Base-by-base conservation (phyloP, 2,329 filamentous ascomycete genomes). In the Stylonectria norvegica region DNA sequence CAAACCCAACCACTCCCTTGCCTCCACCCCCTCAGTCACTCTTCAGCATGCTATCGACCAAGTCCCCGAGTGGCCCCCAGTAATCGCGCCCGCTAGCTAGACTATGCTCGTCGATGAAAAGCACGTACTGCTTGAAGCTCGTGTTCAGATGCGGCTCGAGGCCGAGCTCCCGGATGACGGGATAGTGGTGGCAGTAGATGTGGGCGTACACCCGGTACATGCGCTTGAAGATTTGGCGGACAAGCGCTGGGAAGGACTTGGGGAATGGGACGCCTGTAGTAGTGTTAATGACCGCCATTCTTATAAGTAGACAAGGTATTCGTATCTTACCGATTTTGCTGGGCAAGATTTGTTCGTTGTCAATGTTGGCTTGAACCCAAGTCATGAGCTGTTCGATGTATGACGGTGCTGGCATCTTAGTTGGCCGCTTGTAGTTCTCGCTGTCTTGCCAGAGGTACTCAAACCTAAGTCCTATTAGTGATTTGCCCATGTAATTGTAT, bases 151-250 rank as follows among this genome's bases (percentile, higher is more conserved):
- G 93, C 31, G 94, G 90, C 68, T 98, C 93, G 43, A 98, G 78
- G 16, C 93, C 93, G 27, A 98, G 79, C 63, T 96, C 89, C 43
- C 94, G 86, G 54, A 98, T 85, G 52, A 98, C 90, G 23, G 90
- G 90, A 69, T 98, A 98, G 72, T 98, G 93, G 68, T 98, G 93
- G 73, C 94, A 98, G 79, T 98, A 98, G 57, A 98, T 95, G 71
- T 98, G 93, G 30, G 93, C 93, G 65, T 98, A 98, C 48, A 98
- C 91, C 54, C 93, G 86, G 70, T 97, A 98, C 71, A 98, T 85
- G 61, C 93, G 86, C 78, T 98, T 98, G 81, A 97, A 97, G 63
- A 98, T 89, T 69, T 96, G 91, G 53, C 89, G 86, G 48, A 96
- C 83, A 41, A 95, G 83, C 40, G 82, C 75, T 6, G 88, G 85